Base-by-base conservation (phyloP, 257 asterid genomes). In the Knoxia roxburghii region DNA sequence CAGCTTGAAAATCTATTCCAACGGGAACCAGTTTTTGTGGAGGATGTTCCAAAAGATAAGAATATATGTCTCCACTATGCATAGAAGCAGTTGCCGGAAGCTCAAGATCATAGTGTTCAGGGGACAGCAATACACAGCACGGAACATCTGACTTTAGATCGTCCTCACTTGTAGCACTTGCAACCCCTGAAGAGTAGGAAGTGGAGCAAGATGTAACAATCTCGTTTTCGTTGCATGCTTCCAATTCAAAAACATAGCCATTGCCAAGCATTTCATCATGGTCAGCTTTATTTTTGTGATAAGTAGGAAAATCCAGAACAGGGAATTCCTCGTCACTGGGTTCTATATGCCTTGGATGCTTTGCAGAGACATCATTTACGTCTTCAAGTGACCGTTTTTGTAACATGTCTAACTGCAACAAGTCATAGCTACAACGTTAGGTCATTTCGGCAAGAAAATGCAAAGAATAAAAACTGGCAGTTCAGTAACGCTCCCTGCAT, bases 341-440 rank as follows among this genome's bases (percentile, higher is more conserved):
- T 59, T 76, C 79, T 64, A 67, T 65, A 40, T 70, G 82, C 55
- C 84, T 81, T 14, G 84, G 81, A 51, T 83, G 84, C 75, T 83
- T 83, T 14, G 79, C 45, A 18, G 79, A 70, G 68, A 59, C 71
- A 56, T 72, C 80, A 29, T 65, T 67, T 26, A 68, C 52, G 68
- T 76, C 83, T 57, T 50, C 72, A 63, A 37, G 78, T 35, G 78
- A 76, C 23, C 89, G 78, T 56, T 83, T 83, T 60, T 76, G 84
- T 46, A 81, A 82, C 89, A 83, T 83, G 30, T 72, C 72, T 69
- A 67, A 63, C 89, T 83, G 86, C 65, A 66, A 64, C 24, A 23
- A 48, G 29, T 55, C 24, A 61, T 24, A 5, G 29, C 64, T 30
- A 56, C 23, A 49, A 23, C 2, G 61, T 62, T 53, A 61, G 7